Evolutionary conservation across 352 stramenopile species (phyloP), one percentile per base, ranked within the genome.

Genomic region (Phytophthora citrophthora): DNA sequence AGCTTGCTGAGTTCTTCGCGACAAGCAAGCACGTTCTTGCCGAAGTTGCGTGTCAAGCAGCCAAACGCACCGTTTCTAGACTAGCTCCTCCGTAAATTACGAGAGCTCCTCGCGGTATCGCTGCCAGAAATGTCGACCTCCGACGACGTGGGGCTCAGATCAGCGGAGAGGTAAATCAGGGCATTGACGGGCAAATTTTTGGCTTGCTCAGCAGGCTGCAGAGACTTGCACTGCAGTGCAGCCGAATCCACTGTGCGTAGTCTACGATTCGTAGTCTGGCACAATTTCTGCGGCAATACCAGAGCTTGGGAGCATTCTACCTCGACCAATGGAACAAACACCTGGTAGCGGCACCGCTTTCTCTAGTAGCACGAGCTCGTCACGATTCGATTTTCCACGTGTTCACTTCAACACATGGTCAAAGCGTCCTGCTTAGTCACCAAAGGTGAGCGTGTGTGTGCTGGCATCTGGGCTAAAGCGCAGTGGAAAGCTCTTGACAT

Each of bases 101-200:
- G 16, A 20, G 46, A 45, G 57, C 57, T 65, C 57, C 45, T 65
- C 48, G 40, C 31, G 48, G 31, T 60, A 41, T 65, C 48, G 48
- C 48, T 48, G 32, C 12, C 31, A 55, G 39, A 58, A 20, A 65
- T 34, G 46, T 59, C 53, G 39, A 39, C 36, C 29, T 55, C 6
- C 12, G 29, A 34, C 12, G 9, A 13, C 29, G 29, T 13, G 40
- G 18, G 27, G 18, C 26, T 29, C 26, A 29, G 26, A 29, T 29
- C 26, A 29, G 26, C n/a, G 53, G 41, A 54, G 27, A 23, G 15
- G 40, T 45, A 64, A 56, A 49, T 51, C 55, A 57, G 55, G 27
- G 40, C 36, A 10, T 31, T 45, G 31, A 24, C 20, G 8, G 18
- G 13, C 36, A 48, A 40, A 20, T 29, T 54, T n/a, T 53, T 26